Base-by-base conservation (phyloP, 805 yeast species). In the Saccharomycopsis guyanensis region DNA sequence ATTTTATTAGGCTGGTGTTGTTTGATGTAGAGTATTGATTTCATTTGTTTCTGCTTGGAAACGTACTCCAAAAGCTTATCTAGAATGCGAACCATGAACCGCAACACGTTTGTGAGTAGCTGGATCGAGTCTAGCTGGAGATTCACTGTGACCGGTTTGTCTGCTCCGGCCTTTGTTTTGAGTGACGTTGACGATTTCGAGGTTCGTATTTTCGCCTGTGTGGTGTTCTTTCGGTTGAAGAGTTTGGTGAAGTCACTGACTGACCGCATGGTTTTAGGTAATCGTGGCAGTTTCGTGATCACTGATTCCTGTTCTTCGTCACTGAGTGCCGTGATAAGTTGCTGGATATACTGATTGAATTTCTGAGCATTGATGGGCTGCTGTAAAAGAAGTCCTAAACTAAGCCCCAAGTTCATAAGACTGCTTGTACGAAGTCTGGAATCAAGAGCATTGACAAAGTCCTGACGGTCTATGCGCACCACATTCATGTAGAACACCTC, bases 351-450 rank as follows among this genome's bases (percentile, higher is more conserved):
- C 20, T 6, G 20, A 25, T 43, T 43, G 38, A 43, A n/a, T 23
- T 31, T 43, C 15, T 15, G 25, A 22, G 19, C 19, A 4, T 36
- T 23, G n/a, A 47, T 20, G 5, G 43, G 51, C 24, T 29, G 35
- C 23, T 40, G 40, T 19, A 47, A 39, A 13, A 47, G n/a, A 3
- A 46, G 36, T 10, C 51, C 51, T 29, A 47, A 20, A 27, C 38
- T 43, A n/a, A 47, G 32, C 13, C 51, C 51, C 7, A 47, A 20
- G 6, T 43, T 18, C 8, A 47, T 32, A 3, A 47, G 15, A 4
- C 19, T 23, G 25, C 27, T 22, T 3, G 24, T 34, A 15, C 29
- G 43, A 41, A 47, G 35, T 13, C 33, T 15, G 5, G 4, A 31
- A 27, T 43, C 47, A 7, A 25, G 10, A 7, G 29, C 29, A 6